phyloP scores from a whole-genome alignment of 106 monocot genomes.

The Acorus calamus region DNA sequence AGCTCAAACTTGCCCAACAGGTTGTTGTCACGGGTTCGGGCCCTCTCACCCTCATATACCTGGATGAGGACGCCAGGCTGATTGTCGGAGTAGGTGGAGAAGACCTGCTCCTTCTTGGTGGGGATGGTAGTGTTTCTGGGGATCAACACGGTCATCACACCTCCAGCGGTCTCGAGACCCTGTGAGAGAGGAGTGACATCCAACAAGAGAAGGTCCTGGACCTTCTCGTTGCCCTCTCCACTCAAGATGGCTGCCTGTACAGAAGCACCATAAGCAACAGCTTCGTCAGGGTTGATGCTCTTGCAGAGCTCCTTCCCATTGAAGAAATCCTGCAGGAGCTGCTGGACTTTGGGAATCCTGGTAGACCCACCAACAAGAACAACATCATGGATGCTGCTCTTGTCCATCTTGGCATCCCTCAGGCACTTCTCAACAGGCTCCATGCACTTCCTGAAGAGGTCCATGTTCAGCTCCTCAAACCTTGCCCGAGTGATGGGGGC shows the following conservation, averaged over 20 bases:
- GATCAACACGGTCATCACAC: too few species aligned
- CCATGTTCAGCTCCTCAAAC: neutral
- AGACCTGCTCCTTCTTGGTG: too few species aligned
- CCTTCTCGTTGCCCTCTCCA: constrained; percentile 60
- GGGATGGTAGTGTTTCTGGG: too few species aligned
- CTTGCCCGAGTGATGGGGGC: too few species aligned
- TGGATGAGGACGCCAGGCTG: too few species aligned
- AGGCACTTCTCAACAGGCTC: constrained; percentile 54
- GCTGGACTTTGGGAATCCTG: constrained; percentile 60
- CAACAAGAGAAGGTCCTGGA: constrained; percentile 9
- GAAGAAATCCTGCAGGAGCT: constrained; percentile 60
- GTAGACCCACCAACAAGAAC: constrained; percentile 67
- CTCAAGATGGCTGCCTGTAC: constrained; percentile 10
- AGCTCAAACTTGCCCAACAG: too few species aligned
- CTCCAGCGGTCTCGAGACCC: too few species aligned
- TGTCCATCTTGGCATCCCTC: constrained; percentile 67
- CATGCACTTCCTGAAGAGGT: constrained; percentile 56
- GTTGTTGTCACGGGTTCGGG: too few species aligned
- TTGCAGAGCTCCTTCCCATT: constrained; percentile 67
- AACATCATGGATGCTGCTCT: constrained; percentile 57
- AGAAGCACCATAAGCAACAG: too few species aligned
- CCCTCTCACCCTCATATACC: too few species aligned
- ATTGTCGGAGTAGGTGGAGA: too few species aligned
- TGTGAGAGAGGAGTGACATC: too few species aligned
- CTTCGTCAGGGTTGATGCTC: constrained; percentile 35